Conservation (phyloP, 805 yeast species). For the Cyberlindnera veronae region DNA sequence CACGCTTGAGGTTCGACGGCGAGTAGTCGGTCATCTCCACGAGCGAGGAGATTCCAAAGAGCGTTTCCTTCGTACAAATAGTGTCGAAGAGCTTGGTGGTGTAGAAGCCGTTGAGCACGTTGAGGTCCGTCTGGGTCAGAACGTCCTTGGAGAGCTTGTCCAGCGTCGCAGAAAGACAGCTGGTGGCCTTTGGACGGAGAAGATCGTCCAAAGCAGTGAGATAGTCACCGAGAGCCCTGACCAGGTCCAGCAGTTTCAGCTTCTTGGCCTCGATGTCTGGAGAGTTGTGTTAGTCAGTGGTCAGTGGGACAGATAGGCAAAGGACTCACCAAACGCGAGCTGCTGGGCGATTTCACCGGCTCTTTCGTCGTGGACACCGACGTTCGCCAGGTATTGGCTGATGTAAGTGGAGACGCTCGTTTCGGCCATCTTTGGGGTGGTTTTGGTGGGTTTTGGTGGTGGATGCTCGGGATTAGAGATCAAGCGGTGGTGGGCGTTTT, state of each 20-base stretch:
- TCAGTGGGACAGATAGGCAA: not conserved
- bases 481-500: no score
- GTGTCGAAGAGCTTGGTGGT: slow-evolving; percentile 66
- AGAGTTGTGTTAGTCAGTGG: slow-evolving; percentile 1
- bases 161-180: slow-evolving; percentile 40
- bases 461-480: no score
- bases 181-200: slow-evolving; percentile 47
- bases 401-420: not conserved
- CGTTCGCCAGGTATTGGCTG: slow-evolving; percentile 33
- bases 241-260: slow-evolving; percentile 39
- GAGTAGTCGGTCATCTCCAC: slow-evolving; percentile 49
- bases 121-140: slow-evolving; percentile 37
- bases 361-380: slow-evolving; percentile 31
- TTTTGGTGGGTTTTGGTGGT: not conserved
- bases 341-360: slow-evolving; percentile 28
- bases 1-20: slow-evolving; percentile 30
- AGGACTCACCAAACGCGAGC: slow-evolving; percentile 28
- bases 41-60: slow-evolving; percentile 52
- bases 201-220: slow-evolving; percentile 57
- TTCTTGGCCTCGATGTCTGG: slow-evolving; percentile 12
- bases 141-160: slow-evolving; percentile 26
- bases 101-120: slow-evolving; percentile 48
- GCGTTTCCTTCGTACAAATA: slow-evolving; percentile 46
- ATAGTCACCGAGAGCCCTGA: slow-evolving; percentile 56
- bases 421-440: not conserved